These are phyloP conservation scores for Cutaneotrichosporon cavernicola DNA, from an alignment of 1,284 basidiomycete genomes.

Conservation along the genomic window DNA sequence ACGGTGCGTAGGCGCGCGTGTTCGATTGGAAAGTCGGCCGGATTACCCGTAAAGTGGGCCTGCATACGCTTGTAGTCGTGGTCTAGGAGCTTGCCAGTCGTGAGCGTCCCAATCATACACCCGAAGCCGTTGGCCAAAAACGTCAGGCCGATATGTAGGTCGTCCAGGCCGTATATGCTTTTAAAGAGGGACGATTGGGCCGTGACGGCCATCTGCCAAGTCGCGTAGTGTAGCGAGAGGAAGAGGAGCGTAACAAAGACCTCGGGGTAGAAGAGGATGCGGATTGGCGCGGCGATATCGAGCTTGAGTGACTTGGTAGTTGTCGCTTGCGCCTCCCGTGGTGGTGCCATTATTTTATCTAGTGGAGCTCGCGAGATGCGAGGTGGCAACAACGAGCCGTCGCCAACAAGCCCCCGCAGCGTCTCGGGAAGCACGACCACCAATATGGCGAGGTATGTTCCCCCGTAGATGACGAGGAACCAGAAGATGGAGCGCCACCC, in stretches of 20 bases:
- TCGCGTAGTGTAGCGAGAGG: conserved; percentile 38
- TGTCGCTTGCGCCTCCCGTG: conserved; percentile 22
- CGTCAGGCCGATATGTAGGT: not conserved
- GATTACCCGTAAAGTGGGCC: conserved; percentile 36
- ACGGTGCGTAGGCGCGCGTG: conserved; percentile 28
- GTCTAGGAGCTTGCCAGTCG: conserved; percentile 41
- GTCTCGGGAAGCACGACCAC: conserved; percentile 43
- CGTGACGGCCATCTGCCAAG: not conserved
- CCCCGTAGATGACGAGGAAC: conserved; percentile 32
- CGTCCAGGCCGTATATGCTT: not conserved
- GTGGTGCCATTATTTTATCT: conserved; percentile 16
- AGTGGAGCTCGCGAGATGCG: conserved; percentile 36
- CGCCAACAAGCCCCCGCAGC: conserved; percentile 41
- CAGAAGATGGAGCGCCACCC: conserved; percentile 24
- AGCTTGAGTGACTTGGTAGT: conserved; percentile 15
- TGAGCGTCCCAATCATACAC: conserved; percentile 27
- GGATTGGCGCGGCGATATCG: not conserved
- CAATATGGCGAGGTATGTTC: conserved; percentile 22
- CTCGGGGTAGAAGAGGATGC: conserved; percentile 39
- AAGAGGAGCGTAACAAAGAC: conserved; percentile 37
- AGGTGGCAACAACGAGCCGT: conserved; percentile 39
- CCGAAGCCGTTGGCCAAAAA: not conserved
- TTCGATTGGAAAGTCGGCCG: conserved; percentile 38
- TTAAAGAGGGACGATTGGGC: not conserved
- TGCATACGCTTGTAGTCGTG: conserved; percentile 35